A percentile compares a stretch with the other conserved stretches of the same genome.
phyloP scores from a whole-genome alignment of 495 filamentous ascomycete genomes.

The Tetracladium setigerum region DNA sequence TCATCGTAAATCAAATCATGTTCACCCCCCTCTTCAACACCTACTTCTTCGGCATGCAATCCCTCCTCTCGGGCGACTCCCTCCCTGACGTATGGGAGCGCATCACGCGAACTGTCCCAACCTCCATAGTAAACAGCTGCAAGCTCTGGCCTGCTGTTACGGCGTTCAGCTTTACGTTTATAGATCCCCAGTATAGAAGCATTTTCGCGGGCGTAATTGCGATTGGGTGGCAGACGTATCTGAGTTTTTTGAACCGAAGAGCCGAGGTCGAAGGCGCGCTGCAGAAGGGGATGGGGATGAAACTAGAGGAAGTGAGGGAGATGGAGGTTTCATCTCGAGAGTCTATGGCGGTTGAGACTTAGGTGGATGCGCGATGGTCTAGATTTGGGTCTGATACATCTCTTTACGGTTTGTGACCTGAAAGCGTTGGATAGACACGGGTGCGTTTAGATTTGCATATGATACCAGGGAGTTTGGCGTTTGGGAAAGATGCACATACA shows the following conservation, averaged over 20 bases:
- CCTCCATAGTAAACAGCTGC: conserved; percentile 66
- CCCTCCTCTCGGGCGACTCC: conserved; percentile 49
- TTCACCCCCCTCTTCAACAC: conserved; percentile 86
- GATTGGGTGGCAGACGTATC: conserved; percentile 87
- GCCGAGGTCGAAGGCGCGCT: conserved; percentile 45
- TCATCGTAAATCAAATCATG: conserved; percentile 69
- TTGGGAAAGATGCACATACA: too few species aligned
- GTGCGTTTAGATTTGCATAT: too few species aligned
- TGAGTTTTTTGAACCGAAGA: conserved; percentile 71
- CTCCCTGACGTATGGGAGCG: conserved; percentile 57
- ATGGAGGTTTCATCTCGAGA: too few species aligned
- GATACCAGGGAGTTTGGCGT: too few species aligned
- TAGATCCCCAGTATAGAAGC: conserved; percentile 68
- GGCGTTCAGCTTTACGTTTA: conserved; percentile 78
- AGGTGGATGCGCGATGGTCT: too few species aligned
- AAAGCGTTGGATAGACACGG: too few species aligned
- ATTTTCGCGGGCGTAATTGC: conserved; percentile 73
- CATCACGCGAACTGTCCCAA: conserved; percentile 67
- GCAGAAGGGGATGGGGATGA: conserved; percentile 7
- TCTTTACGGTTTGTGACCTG: too few species aligned
- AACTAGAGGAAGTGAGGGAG: conserved; percentile 5
- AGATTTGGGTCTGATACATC: too few species aligned
- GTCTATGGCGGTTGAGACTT: too few species aligned
- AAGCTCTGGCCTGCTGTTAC: conserved; percentile 91
- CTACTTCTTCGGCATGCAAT: conserved; percentile 88